Evolutionary conservation across 495 filamentous ascomycete genomes (phyloP), one percentile per base, ranked within the genome.

Genomic region (Neurospora sp.): DNA sequence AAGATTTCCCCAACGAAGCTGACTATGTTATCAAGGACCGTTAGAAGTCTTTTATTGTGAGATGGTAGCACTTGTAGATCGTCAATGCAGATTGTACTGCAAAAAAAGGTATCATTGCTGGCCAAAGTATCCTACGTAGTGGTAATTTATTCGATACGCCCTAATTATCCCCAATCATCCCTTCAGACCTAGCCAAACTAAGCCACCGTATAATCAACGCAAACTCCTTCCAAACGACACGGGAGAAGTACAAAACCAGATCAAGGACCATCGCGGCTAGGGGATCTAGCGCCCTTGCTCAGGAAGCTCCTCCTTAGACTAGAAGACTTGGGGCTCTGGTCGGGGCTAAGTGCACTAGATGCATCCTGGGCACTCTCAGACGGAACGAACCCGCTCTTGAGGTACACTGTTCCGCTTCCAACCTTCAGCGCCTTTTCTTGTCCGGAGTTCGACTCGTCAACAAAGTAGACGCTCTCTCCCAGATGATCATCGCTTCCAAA

Each of bases 381-480:
- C 54, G 78, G 70, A 69, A 42, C 74, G 73, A 94, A 96, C 73
- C 84, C 87, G 71, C 89, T 93, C 79, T 87, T 90, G 70, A 96
- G 81, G 1, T 86, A 83, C 19, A 96, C 90, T 2, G 79, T 86
- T 11, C 93, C 92, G 28, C 80, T 83, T 15, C 94, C 94, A 71
- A 92, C 88, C 21, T 81, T 84, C 39, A 99, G 82, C 17, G 85
- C 77, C 85, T 94, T 97, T 76, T 97, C 93, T 45, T 88, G 85
- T 24, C 90, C 90, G 3, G 85, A 83, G 19, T 90, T 90, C 72
- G 91, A 90, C 77, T 99, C 94, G 72, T 92, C 92, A 17, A 99
- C 90, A 78, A 96, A 94, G 85, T 97, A 97, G n/a, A 91, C 75
- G 0, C 85, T 87, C 76, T 98, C 94, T 59, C 96, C 96, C 11